Evolutionary conservation across 1,284 basidiomycete genomes (phyloP).

Genomic region (Leccinum colubrinum): DNA sequence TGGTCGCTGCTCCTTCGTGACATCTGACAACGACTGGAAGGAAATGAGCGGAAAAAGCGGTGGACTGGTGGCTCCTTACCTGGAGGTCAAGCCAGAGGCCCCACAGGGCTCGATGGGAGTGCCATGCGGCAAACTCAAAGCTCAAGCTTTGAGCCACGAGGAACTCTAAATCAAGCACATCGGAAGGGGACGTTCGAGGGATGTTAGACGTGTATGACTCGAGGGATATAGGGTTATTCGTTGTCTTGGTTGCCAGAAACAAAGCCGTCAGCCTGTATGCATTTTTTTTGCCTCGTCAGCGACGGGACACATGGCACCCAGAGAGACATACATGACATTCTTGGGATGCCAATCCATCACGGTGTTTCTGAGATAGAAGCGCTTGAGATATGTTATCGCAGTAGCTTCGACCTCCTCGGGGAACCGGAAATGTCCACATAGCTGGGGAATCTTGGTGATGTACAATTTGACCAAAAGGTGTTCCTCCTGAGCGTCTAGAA

Average conservation of each 20-base stretch:
- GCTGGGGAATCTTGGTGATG: constrained; percentile 78
- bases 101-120: constrained; percentile 86
- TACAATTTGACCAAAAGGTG: constrained; percentile 88
- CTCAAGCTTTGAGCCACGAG: constrained; percentile 89
- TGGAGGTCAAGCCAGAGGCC: constrained; percentile 92
- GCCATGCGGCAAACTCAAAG: constrained; percentile 94
- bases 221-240: constrained; percentile 88
- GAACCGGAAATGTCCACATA: constrained; percentile 85
- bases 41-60: constrained; percentile 13
- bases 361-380: constrained; percentile 97
- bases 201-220: constrained; percentile 82
- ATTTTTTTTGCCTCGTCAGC: constrained; percentile 4
- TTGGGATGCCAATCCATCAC: constrained; percentile 99
- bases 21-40: constrained; percentile 49
- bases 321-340: constrained; percentile 84
- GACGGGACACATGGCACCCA: neutral
- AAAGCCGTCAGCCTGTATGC: constrained; percentile 84
- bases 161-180: constrained; percentile 93
- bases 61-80: constrained; percentile 41
- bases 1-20: constrained; percentile 40
- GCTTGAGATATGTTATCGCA: constrained; percentile 88
- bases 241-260: constrained; percentile 96
- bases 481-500: constrained; percentile 75
- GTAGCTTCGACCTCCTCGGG: constrained; percentile 93
- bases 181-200: constrained; percentile 73